Conservation (phyloP, 106 monocot genomes). For the Dendrobium officinale region DNA sequence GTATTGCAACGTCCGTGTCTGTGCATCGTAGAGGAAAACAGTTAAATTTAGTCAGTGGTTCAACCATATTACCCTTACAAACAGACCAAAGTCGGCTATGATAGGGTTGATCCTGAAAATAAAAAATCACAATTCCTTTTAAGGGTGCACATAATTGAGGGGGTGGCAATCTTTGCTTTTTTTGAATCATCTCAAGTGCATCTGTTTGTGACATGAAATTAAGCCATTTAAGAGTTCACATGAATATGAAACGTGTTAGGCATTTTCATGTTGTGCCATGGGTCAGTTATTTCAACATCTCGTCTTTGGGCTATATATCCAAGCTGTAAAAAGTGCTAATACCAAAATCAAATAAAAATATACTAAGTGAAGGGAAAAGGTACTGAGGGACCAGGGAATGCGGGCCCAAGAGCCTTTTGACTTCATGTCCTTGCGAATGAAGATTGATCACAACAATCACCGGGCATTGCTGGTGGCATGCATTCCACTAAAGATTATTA, state of each 20-base stretch:
- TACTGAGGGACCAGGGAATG: too few relatives aligned
- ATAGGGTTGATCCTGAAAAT: background rate
- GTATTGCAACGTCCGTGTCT: too few relatives aligned
- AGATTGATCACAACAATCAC: too few relatives aligned
- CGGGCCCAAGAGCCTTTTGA: too few relatives aligned
- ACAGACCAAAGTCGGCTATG: background rate
- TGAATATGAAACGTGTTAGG: background rate
- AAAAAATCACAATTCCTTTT: conserved; percentile 3
- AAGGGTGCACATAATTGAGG: background rate
- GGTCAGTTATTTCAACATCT: background rate
- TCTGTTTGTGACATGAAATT: background rate
- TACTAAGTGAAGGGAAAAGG: background rate
- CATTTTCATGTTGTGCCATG: background rate
- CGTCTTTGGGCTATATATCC: background rate
- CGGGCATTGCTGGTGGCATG: too few relatives aligned
- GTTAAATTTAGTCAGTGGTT: background rate
- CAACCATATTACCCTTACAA: background rate
- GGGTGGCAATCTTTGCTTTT: background rate
- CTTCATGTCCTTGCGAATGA: too few relatives aligned
- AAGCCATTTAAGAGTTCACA: background rate
- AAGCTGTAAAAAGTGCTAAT: background rate
- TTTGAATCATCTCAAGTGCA: background rate
- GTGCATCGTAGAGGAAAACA: too few relatives aligned
- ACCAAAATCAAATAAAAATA: background rate
- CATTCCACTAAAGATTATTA: too few relatives aligned